Evolutionary conservation across 768 basidiomycete species (phyloP), one percentile per base, ranked within the genome.

Genomic region (Fomitopsis serialis): DNA sequence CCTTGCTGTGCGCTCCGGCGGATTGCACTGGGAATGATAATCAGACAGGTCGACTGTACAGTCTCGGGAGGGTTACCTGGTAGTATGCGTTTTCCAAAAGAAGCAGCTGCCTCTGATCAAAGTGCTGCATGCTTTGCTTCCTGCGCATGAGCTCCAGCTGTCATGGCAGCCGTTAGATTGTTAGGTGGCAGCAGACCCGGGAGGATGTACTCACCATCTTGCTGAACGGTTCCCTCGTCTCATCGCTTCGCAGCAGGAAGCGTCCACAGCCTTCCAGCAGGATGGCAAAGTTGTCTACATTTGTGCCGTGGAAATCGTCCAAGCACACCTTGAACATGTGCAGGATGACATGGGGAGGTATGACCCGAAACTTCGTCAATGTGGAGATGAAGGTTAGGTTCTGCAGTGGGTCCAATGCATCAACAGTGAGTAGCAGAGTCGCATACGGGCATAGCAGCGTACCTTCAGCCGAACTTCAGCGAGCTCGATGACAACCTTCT

Each of bases 81-180:
- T 98, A 98, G 68, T 97, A 99, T 0, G 97, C 97, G 67, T 99
- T 99, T 69, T 98, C 97, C 27, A 99, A 79, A 56, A 98, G 72
- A 15, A 98, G 78, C 6, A 85, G 73, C 63, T 98, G 92, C 17
- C 94, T 77, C 64, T 92, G 87, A 68, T 98, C 97, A 32, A 99
- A 82, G 65, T 98, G 93, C 58, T 92, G 86, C 74, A 93, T 79
- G 51, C 78, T 87, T 77, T 97, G 94, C 72, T 98, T 98, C 42
- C 96, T 82, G 54, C 88, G 81, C 91, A 98, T 92, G 25, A 97
- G 74, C 62, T 98, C 97, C 34, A 99, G 75, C 92, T 95, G 54
- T 1, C 43, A 32, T 37, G 17, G 7, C 48, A 9, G 22, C 49
- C 25, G 52, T 43, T 42, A 36, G 25, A 35, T 12, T 5, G 48